Base-by-base conservation (phyloP, 2,329 filamentous ascomycete genomes). In the Ophiosphaerella herpotricha region DNA sequence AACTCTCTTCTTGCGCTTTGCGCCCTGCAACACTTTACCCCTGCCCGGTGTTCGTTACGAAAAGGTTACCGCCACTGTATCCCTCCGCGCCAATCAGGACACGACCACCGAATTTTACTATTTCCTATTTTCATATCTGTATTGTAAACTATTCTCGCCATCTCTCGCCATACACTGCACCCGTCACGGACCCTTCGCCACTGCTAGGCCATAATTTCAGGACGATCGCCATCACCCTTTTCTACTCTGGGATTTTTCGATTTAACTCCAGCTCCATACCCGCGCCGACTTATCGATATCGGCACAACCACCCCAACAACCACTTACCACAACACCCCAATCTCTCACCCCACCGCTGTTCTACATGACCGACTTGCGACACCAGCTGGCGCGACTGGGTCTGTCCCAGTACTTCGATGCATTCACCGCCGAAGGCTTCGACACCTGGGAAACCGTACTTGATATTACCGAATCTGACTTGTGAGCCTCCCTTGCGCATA, bases 381-480 rank as follows among this genome's bases (percentile, higher is more conserved):
- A 80, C 33, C 82, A 87, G 59, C 85, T 93, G 70, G 81, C 83
- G 75, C 87, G 89, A 79, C 80, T 93, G 79, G 89, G 89, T 69
- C 81, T 94, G 72, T 79, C 84, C 75, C 88, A 91, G 74, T 93
- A 94, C 75, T 82, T 89, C 52, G 80, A 86, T 59, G 75, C 79
- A 48, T 89, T 94, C 62, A 70, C 90, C 37, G 84, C 89, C 45
- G 89, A 93, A 73, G 90, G 90, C 3, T 94, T 94, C 71, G 90
- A 94, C 71, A 85, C 86, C 9, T 93, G 90, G 90, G 88, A 91
- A 31, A 91, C 87, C 1, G 86, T 93, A 47, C 78, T 91, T 43
- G 89, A 93, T 67, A 91, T 94, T 46, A 91, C 89, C 53, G 90
- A 93, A 73, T 89, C 88, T 21, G 90, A 94, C 66, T 79, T 94